A percentile compares a stretch with the other conserved stretches of the same genome.
These are phyloP conservation scores for Lactarius sp. DNA, from an alignment of 768 basidiomycete species.

Conservation along the genomic window DNA sequence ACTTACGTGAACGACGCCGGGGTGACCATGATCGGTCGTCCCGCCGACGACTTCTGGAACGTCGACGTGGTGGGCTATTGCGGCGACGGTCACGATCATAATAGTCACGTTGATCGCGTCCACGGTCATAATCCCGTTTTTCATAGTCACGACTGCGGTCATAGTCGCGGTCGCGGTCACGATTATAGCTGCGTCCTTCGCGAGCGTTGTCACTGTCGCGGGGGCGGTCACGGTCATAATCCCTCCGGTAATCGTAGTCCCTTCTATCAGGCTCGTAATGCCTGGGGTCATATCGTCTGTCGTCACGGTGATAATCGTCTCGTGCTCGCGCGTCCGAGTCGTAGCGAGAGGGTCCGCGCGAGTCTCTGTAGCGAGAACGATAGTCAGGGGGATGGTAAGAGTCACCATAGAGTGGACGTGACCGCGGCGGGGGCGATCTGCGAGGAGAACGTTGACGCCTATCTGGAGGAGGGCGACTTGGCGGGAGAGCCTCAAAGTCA, in stretches of 20 bases:
- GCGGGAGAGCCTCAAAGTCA: conserved; percentile 30
- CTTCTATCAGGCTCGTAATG: conserved; percentile 19
- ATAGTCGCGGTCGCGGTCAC: conserved; percentile 4
- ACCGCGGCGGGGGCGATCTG: conserved; percentile 11
- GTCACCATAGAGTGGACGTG: conserved; percentile 21
- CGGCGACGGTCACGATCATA: conserved; percentile 18
- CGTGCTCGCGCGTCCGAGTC: conserved; percentile 13
- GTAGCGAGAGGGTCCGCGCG: conserved; percentile 17
- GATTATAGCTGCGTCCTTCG: conserved; percentile 13
- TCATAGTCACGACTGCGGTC: conserved; percentile 18
- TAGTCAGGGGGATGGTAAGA: conserved; percentile 9
- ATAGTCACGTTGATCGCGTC: conserved; percentile 13
- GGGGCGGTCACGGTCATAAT: conserved; percentile 15
- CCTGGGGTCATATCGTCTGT: conserved; percentile 19
- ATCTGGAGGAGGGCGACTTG: conserved; percentile 27
- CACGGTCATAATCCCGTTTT: conserved; percentile 17
- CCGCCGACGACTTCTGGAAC: conserved; percentile 20
- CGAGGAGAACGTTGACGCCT: conserved; percentile 27
- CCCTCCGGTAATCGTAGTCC: conserved; percentile 15
- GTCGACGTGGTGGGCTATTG: conserved; percentile 17
- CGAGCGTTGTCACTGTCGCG: conserved; percentile 15
- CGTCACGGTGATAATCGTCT: conserved; percentile 19
- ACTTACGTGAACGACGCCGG: conserved; percentile 22
- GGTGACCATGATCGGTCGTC: conserved; percentile 21
- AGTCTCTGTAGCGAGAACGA: conserved; percentile 17